A percentile compares a stretch with the other conserved stretches of the same genome.
These are phyloP conservation scores for Avena eriantha DNA, from an alignment of 176 grass and related monocot genomes.

Conservation along the genomic window DNA sequence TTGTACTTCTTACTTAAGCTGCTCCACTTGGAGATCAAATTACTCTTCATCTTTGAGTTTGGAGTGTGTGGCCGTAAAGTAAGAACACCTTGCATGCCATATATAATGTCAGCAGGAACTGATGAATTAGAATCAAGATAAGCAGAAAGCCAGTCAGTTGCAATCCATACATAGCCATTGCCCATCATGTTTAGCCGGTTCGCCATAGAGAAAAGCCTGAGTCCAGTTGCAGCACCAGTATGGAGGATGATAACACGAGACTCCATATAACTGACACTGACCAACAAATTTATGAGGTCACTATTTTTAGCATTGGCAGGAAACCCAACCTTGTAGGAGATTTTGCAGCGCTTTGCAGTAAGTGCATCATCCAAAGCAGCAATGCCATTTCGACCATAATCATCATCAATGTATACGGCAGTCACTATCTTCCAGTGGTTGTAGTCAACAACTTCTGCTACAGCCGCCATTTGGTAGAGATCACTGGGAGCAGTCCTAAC, in stretches of 20 bases:
- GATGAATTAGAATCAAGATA: conserved; percentile 72
- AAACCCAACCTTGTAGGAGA: conserved; percentile 67
- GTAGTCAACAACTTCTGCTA: conserved; percentile 78
- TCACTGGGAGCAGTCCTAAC: conserved; percentile 77
- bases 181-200: conserved; percentile 79
- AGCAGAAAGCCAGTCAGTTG: conserved; percentile 86
- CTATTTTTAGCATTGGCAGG: conserved; percentile 45
- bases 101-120: conserved; percentile 62
- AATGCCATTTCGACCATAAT: conserved; percentile 90
- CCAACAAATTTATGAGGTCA: conserved; percentile 70
- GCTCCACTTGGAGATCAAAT: conserved; percentile 78
- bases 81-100: conserved; percentile 86
- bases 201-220: conserved; percentile 65
- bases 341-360: conserved; percentile 67
- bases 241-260: conserved; percentile 85
- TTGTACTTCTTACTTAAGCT: conserved; percentile 65
- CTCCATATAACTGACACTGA: conserved; percentile 74
- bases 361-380: conserved; percentile 80
- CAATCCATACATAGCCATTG: conserved; percentile 93
- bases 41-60: conserved; percentile 70
- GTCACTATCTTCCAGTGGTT: conserved; percentile 89
- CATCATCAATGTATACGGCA: conserved; percentile 82
- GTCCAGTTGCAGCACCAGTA: conserved; percentile 49
- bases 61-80: conserved; percentile 73
- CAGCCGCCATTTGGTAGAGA: conserved; percentile 84